Evolutionary conservation across 805 yeast genomes (phyloP).

Genomic region (Pachysolen tannophilus): DNA sequence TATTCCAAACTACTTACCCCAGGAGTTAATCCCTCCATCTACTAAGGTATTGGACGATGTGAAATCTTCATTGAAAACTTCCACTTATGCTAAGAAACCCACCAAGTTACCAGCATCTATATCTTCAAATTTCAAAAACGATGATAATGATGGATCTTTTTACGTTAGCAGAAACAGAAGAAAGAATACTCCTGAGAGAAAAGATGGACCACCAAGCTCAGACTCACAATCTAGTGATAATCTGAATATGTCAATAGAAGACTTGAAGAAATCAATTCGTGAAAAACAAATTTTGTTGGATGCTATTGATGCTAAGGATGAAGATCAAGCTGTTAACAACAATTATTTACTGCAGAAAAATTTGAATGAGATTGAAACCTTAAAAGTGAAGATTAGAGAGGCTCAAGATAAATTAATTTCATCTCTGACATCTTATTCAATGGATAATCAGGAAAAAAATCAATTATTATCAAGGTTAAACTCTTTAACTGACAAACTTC

Average conservation of each 20-base stretch:
- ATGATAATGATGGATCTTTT: conserved; percentile 52
- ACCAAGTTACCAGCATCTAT: conserved; percentile 19
- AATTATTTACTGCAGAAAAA: conserved; percentile 27
- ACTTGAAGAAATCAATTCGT: conserved; percentile 54
- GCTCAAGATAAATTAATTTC: conserved; percentile 31
- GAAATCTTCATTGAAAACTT: conserved; percentile 51
- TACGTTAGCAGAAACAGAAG: conserved; percentile 66
- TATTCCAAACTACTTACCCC: conserved; percentile 77
- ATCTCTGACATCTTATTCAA: conserved; percentile 22
- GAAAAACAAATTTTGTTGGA: conserved; percentile 67
- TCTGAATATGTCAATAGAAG: conserved; percentile 37
- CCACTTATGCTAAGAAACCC: conserved; percentile 18
- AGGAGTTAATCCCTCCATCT: conserved; percentile 86
- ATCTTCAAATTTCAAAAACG: conserved; percentile 55
- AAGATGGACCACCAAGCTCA: conserved; percentile 14
- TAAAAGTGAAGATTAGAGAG: conserved; percentile 52
- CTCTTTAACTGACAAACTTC: conserved; percentile 62
- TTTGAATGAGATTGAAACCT: conserved; percentile 48
- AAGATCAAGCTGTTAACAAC: conserved; percentile 23
- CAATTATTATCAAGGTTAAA: conserved; percentile 51
- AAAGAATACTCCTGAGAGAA: conserved; percentile 18
- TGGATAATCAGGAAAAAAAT: conserved; percentile 38
- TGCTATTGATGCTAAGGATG: conserved; percentile 64
- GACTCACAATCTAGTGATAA: conserved; percentile 13
- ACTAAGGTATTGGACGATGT: conserved; percentile 64